phyloP scores from a whole-genome alignment of 179 eudicot genomes.

The Drosera spatulata region DNA sequence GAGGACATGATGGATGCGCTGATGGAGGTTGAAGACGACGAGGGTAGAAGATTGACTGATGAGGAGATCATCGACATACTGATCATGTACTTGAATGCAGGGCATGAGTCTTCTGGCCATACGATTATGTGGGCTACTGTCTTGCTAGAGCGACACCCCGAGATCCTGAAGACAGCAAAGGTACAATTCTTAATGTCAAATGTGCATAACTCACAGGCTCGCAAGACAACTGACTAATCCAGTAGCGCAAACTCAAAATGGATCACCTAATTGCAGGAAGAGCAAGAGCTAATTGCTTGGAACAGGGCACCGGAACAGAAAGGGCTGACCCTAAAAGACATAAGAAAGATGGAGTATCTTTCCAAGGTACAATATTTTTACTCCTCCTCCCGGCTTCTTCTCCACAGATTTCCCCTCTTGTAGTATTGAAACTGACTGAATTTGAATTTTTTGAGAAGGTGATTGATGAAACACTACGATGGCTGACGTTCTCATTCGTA shows the following conservation, averaged over 20 bases:
- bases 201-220: no score
- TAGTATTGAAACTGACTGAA: background rate
- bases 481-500: no score
- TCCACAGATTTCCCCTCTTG: background rate
- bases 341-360: conserved; percentile 58
- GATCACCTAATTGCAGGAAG: no score
- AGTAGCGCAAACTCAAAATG: no score
- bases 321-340: conserved; percentile 59
- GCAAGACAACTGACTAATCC: no score
- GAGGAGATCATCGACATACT: conserved; percentile 75
- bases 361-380: conserved; percentile 30
- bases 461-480: conserved; percentile 19
- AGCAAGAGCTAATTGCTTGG: no score
- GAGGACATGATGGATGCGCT: conserved; percentile 90
- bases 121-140: conserved; percentile 5
- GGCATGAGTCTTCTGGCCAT: conserved; percentile 94
- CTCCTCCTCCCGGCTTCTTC: background rate
- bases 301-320: conserved; percentile 16
- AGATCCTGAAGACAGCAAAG: conserved; percentile 52
- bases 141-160: conserved; percentile 55
- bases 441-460: conserved; percentile 24
- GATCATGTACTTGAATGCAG: conserved; percentile 86
- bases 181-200: conserved; percentile 15
- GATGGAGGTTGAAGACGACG: conserved; percentile 53
- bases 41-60: conserved; percentile 50